phyloP scores from a whole-genome alignment of 108 stramenopile species.

The Conticribra guillardii region DNA sequence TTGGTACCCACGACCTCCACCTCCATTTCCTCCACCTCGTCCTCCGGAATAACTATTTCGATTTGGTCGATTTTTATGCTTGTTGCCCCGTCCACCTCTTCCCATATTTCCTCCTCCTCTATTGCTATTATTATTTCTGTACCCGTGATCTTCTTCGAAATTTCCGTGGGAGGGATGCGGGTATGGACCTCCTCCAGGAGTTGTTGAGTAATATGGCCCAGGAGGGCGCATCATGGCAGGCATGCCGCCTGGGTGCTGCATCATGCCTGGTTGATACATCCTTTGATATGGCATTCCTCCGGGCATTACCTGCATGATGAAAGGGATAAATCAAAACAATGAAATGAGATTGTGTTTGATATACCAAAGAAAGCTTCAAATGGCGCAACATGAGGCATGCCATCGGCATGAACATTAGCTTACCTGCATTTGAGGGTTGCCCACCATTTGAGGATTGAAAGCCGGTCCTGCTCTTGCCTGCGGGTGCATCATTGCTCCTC shows the following conservation, averaged over 20 bases:
- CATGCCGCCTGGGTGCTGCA: constrained; percentile 1
- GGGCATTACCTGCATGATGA: constrained; percentile 27
- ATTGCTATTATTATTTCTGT: background rate
- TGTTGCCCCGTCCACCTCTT: constrained; percentile 16
- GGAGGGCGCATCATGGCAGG: constrained; percentile 25
- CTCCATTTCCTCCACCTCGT: constrained; percentile 10
- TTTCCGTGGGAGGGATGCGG: constrained; percentile 4
- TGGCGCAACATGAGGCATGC: no score
- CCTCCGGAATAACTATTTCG: constrained; percentile 30
- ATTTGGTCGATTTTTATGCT: constrained; percentile 25
- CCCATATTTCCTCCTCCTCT: background rate
- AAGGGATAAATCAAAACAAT: background rate
- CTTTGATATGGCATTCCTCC: constrained; percentile 24
- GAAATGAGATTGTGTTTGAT: no score
- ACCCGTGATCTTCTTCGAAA: constrained; percentile 16
- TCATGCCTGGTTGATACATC: constrained; percentile 25
- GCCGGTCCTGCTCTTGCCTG: constrained; percentile 44
- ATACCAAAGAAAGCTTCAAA: no score
- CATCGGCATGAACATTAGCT: background rate
- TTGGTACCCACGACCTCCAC: constrained; percentile 17
- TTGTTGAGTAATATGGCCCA: constrained; percentile 11
- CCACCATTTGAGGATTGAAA: constrained; percentile 59
- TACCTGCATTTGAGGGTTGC: constrained; percentile 35
- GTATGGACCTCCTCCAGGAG: constrained; percentile 9
- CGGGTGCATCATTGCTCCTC: constrained; percentile 50